Conservation (phyloP, 1,284 basidiomycete species). For the Sporisorium exsertum region DNA sequence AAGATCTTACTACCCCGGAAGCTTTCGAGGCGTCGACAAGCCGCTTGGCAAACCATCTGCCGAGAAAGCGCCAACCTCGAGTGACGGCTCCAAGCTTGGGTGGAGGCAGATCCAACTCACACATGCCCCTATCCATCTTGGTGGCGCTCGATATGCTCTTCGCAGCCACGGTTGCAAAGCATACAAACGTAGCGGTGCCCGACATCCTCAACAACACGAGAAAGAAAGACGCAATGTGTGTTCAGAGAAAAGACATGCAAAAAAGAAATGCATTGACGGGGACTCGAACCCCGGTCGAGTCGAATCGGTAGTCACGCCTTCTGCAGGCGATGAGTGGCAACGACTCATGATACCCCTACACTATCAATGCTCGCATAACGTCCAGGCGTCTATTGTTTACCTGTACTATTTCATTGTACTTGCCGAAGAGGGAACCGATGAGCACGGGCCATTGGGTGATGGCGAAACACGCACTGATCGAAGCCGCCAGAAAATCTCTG, state of each 20-base stretch:
- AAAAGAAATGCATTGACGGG: slow-evolving; percentile 53
- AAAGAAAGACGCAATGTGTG: too few relatives aligned
- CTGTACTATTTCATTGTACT: too few relatives aligned
- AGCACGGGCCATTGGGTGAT: slow-evolving; percentile 26
- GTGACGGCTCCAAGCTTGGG: slow-evolving; percentile 7
- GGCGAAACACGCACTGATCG: slow-evolving; percentile 31
- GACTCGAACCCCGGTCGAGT: slow-evolving; percentile 60
- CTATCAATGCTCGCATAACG: slow-evolving; percentile 38
- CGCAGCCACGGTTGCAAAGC: too few relatives aligned
- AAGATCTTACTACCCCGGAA: slow-evolving; percentile 2
- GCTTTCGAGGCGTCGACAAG: slow-evolving; percentile 11
- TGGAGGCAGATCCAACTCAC: slow-evolving; percentile 13
- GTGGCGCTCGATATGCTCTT: too few relatives aligned
- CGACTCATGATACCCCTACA: slow-evolving; percentile 55
- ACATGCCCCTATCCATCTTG: neutral
- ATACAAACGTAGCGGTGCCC: too few relatives aligned
- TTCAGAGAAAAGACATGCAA: neutral
- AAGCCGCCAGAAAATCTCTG: slow-evolving; percentile 23
- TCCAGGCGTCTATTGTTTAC: too few relatives aligned
- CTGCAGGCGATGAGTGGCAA: slow-evolving; percentile 37
- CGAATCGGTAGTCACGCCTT: slow-evolving; percentile 37
- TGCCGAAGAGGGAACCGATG: too few relatives aligned
- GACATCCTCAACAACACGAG: too few relatives aligned
- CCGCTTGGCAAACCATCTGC: slow-evolving; percentile 3
- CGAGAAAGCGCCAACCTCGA: slow-evolving; percentile 7